phyloP scores from a whole-genome alignment of 2,329 filamentous ascomycete species.

The Beauveria medogensis region DNA sequence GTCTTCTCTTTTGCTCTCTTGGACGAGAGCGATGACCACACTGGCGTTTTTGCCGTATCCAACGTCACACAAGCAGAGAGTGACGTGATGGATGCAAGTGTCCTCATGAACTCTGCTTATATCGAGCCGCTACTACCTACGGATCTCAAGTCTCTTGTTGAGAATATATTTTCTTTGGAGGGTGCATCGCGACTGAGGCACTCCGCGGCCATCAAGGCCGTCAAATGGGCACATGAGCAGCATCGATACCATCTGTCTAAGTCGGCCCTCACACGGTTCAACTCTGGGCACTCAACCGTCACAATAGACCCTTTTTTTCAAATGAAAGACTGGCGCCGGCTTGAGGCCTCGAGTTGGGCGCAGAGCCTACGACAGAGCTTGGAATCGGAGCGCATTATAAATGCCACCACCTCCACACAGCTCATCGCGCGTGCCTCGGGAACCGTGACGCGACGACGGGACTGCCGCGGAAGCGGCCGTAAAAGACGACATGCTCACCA shows the following conservation, averaged over 20 bases:
- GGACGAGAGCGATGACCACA: slow-evolving; percentile 19
- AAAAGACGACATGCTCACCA: slow-evolving; percentile 21
- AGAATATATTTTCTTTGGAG: slow-evolving; percentile 66
- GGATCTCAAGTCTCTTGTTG: slow-evolving; percentile 63
- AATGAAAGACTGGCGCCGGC: slow-evolving; percentile 21
- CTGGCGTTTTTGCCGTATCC: slow-evolving; percentile 65
- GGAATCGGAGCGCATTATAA: slow-evolving; percentile 21
- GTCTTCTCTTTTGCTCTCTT: slow-evolving; percentile 56
- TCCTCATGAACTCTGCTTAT: slow-evolving; percentile 90
- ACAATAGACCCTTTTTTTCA: slow-evolving; percentile 13
- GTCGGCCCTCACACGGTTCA: slow-evolving; percentile 12
- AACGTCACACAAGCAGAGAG: slow-evolving; percentile 62
- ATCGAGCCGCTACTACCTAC: slow-evolving; percentile 70
- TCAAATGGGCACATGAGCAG: slow-evolving; percentile 47
- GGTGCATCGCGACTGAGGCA: slow-evolving; percentile 77
- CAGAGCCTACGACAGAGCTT: slow-evolving; percentile 28
- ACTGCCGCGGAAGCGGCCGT: background rate
- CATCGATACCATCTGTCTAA: background rate
- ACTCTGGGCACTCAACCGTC: slow-evolving; percentile 8
- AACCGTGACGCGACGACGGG: background rate
- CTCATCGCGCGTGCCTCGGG: background rate
- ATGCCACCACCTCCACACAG: background rate
- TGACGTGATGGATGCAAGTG: slow-evolving; percentile 84
- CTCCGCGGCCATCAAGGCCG: slow-evolving; percentile 70
- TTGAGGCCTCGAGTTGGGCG: slow-evolving; percentile 31